These are phyloP conservation scores for Cryptococcus jaspeensis DNA, from an alignment of 1,284 basidiomycete species.

Conservation along the genomic window DNA sequence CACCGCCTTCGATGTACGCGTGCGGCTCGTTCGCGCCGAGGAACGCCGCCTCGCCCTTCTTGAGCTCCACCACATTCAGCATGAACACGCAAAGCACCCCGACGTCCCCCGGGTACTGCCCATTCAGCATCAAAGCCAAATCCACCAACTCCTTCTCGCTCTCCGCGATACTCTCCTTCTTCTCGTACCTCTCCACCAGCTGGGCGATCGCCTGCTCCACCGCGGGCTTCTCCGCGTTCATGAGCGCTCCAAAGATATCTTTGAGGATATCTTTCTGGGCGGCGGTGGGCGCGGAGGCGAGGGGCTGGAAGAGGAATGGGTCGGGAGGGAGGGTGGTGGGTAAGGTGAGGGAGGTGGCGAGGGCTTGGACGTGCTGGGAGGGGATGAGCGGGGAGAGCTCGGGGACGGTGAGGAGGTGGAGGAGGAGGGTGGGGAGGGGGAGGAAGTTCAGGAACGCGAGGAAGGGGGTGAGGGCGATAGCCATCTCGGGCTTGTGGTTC, in stretches of 20 bases:
- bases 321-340: slow-evolving; percentile 39
- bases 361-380: slow-evolving; percentile 47
- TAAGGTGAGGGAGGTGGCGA: slow-evolving; percentile 58
- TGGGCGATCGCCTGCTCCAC: slow-evolving; percentile 61
- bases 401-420: slow-evolving; percentile 65
- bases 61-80: slow-evolving; percentile 78
- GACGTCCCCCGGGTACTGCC: slow-evolving; percentile 89
- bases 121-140: slow-evolving; percentile 69
- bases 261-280: slow-evolving; percentile 65
- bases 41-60: slow-evolving; percentile 88
- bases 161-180: slow-evolving; percentile 43
- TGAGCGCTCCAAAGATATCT: slow-evolving; percentile 75
- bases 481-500: slow-evolving; percentile 81
- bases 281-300: slow-evolving; percentile 37
- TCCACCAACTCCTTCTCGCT: slow-evolving; percentile 59
- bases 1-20: slow-evolving; percentile 90
- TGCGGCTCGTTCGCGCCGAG: slow-evolving; percentile 95
- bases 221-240: slow-evolving; percentile 64
- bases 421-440: slow-evolving; percentile 63
- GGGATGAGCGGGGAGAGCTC: slow-evolving; percentile 77
- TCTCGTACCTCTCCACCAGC: slow-evolving; percentile 66
- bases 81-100: slow-evolving; percentile 91
- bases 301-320: slow-evolving; percentile 29
- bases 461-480: slow-evolving; percentile 89
- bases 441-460: slow-evolving; percentile 62